Evolutionary conservation across 2,329 filamentous ascomycete genomes (phyloP), one percentile per base, ranked within the genome.

Genomic region (Alternaria consortialis): DNA sequence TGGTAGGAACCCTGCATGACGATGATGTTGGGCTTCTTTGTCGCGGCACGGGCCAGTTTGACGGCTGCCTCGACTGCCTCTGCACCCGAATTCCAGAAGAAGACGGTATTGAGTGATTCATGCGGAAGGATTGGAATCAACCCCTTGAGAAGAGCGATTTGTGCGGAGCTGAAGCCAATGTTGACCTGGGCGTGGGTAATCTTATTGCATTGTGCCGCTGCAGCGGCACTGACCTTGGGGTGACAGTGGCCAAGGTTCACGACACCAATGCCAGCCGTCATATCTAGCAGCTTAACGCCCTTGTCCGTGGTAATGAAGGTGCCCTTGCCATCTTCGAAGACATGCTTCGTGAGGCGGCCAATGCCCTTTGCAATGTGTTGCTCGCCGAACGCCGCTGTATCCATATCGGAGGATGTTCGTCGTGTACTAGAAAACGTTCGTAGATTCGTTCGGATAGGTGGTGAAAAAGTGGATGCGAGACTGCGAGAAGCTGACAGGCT

Each of bases 1-100:
- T 74, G 72, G 60, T 74, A 74, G 20, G 69, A 72, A 37, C 72
- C 72, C 36, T 74, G 72, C 72, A 74, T 73, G 15, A 74, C 72
- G n/a, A 74, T 73, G 44, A 74, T 65, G 44, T 74, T 74, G 9
- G 70, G 68, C 56, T 74, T 74, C 62, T 73, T 73, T 9, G 71
- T 74, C 5, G 71, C 72, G 6, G 66, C 70, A n/a, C 72, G 67
- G 27, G 69, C 67, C 12, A 74, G 54, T 54, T 74, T 74, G 2
- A 74, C 71, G 15, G 72, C 67, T 15, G 72, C 71, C 50, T 74
- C 72, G 4, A 74, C 72, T 4, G 72, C 72, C 44, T 74, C 72
- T 17, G 72, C 71, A 17, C 72, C 72, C 7, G 72, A 74, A 40
- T 74, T 74, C 72, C 72, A 74, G 4, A 74, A 54, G 56, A 74